Percentiles rank a stretch among this genome's conserved stretches.
Evolutionary conservation across 139 green algal species (phyloP).

Genomic region (Chlorella ohadii): DNA sequence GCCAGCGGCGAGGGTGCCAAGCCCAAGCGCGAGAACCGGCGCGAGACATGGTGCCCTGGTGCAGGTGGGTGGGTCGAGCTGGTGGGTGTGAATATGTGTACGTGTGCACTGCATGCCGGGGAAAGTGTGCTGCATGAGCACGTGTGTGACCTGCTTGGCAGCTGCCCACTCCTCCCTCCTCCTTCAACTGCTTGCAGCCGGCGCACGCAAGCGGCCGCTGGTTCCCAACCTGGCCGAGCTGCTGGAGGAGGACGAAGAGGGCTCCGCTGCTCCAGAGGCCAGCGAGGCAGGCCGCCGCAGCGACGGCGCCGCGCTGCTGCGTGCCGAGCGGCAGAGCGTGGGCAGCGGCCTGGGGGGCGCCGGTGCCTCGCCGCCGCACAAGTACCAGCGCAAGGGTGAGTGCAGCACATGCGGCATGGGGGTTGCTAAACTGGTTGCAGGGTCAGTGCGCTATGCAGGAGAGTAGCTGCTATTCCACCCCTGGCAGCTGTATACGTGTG

Average conservation of each 20-base stretch:
- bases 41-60: constrained; percentile 61
- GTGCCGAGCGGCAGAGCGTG: constrained; percentile 2
- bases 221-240: constrained; percentile 34
- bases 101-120: neutral
- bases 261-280: too few species aligned
- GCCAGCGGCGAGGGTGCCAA: constrained; percentile 22
- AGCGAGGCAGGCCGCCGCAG: neutral
- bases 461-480: too few species aligned
- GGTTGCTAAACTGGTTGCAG: too few species aligned
- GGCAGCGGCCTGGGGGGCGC: neutral
- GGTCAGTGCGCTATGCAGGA: too few species aligned
- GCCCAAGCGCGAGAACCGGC: constrained; percentile 44
- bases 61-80: neutral
- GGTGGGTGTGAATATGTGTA: neutral
- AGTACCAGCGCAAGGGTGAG: neutral
- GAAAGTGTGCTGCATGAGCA: neutral
- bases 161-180: neutral
- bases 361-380: constrained; percentile 26
- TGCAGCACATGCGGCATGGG: neutral
- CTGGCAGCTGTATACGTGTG: too few species aligned
- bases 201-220: constrained; percentile 40
- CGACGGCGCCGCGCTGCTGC: constrained; percentile 31
- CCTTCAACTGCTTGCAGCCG: constrained; percentile 15
- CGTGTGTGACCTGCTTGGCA: neutral
- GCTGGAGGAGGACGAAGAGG: constrained; percentile 21